Conservation (phyloP, 2,329 filamentous ascomycete genomes). For the Madurella mycetomatis region DNA sequence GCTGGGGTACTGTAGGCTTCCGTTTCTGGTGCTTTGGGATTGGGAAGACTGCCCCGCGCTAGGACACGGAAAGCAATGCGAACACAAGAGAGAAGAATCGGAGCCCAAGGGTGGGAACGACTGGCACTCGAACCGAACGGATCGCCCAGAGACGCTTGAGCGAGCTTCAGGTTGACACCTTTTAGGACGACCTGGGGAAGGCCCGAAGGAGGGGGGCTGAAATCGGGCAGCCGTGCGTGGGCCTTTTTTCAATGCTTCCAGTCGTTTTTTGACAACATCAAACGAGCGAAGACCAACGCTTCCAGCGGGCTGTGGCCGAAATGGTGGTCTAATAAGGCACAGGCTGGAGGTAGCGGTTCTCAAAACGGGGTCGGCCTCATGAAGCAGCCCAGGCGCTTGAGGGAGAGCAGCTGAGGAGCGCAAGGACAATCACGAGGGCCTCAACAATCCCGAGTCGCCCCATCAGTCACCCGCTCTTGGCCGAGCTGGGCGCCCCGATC, state of each 20-base stretch:
- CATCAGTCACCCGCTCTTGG: constrained; percentile 22
- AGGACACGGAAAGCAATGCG: background rate
- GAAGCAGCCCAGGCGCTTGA: background rate
- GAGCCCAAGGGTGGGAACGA: background rate
- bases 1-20: background rate
- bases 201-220: too few species aligned
- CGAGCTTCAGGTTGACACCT: too few species aligned
- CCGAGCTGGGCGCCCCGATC: constrained; percentile 13
- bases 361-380: background rate
- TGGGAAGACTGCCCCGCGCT: background rate
- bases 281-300: background rate
- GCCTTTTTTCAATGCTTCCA: background rate
- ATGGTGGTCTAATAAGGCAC: background rate
- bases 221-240: background rate
- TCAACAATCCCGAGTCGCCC: constrained; percentile 26
- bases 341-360: background rate
- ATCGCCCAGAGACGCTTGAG: background rate
- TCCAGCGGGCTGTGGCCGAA: background rate
- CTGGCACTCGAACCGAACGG: background rate
- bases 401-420: constrained; percentile 11
- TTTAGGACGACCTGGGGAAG: too few species aligned
- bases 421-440: constrained; percentile 24
- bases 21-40: background rate
- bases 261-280: background rate
- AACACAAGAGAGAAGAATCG: background rate